Evolutionary conservation across 2,329 filamentous ascomycete species (phyloP).

Genomic region (Aspergillus caelatus): DNA sequence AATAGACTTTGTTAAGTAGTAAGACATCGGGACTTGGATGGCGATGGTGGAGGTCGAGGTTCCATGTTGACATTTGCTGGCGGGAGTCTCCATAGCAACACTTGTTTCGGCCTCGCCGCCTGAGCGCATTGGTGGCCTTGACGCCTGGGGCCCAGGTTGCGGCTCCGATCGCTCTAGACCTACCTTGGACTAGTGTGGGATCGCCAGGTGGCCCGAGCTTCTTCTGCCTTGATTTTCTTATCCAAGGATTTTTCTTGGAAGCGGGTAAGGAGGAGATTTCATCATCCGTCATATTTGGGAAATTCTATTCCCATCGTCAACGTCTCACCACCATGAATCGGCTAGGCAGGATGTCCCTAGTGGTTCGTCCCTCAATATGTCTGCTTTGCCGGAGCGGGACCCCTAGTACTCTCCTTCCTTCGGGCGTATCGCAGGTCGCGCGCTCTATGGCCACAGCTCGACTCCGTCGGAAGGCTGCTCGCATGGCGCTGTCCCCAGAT

Average conservation of each 20-base stretch:
- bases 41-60: conserved; percentile 3
- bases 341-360: conserved; percentile 33
- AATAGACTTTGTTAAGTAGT: conserved; percentile 9
- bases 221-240: conserved; percentile 10
- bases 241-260: conserved; percentile 3
- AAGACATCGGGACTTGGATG: conserved; percentile 22
- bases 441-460: conserved; percentile 37
- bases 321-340: conserved; percentile 20
- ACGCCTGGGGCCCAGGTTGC: conserved; percentile 11
- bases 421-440: conserved; percentile 31
- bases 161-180: conserved; percentile 21
- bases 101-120: conserved; percentile 11
- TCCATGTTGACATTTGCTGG: conserved; percentile 31
- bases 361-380: conserved; percentile 33
- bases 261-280: neutral
- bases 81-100: conserved; percentile 41
- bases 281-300: neutral
- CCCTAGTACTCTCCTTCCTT: conserved; percentile 16
- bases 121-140: conserved; percentile 13
- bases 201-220: conserved; percentile 16
- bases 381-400: conserved; percentile 36
- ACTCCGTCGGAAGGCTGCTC: conserved; percentile 37
- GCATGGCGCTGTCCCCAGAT: conserved; percentile 42
- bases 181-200: conserved; percentile 11
- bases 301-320: neutral